These are phyloP conservation scores for Thozetella sp. DNA, from an alignment of 495 filamentous ascomycete species.

Conservation along the genomic window DNA sequence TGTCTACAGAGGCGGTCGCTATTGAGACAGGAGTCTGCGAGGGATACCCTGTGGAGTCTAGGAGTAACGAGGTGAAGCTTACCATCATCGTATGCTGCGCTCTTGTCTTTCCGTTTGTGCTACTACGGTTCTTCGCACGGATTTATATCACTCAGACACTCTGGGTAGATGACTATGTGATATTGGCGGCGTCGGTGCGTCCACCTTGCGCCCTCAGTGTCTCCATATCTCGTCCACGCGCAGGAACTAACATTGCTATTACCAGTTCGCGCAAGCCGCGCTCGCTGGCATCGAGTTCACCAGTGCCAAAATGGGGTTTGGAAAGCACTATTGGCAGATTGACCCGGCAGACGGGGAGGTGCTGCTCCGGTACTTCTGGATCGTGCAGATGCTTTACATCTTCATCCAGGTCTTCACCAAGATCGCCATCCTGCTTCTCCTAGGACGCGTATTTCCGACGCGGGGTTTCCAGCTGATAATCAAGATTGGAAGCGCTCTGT, in stretches of 20 bases:
- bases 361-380: conserved; percentile 22
- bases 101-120: background rate
- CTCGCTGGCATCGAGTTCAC: background rate
- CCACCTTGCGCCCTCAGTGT: conserved; percentile 12
- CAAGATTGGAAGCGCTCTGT: conserved; percentile 7
- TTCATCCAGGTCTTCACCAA: conserved; percentile 20
- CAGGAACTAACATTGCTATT: conserved; percentile 8
- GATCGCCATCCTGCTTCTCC: conserved; percentile 21
- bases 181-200: conserved; percentile 9
- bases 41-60: background rate
- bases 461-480: background rate
- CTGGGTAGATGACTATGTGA: conserved; percentile 13
- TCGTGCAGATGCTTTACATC: conserved; percentile 15
- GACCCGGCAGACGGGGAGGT: conserved; percentile 17
- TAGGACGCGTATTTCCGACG: conserved; percentile 16
- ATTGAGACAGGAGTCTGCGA: background rate
- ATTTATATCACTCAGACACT: conserved; percentile 3
- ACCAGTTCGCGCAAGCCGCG: background rate
- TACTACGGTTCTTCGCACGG: background rate
- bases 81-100: background rate
- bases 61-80: background rate
- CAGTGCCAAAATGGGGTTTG: conserved; percentile 6
- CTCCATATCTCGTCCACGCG: conserved; percentile 19
- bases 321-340: conserved; percentile 27
- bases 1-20: background rate